These are phyloP conservation scores for Alternaria rosae DNA, from an alignment of 2,329 filamentous ascomycete genomes.

Conservation along the genomic window DNA sequence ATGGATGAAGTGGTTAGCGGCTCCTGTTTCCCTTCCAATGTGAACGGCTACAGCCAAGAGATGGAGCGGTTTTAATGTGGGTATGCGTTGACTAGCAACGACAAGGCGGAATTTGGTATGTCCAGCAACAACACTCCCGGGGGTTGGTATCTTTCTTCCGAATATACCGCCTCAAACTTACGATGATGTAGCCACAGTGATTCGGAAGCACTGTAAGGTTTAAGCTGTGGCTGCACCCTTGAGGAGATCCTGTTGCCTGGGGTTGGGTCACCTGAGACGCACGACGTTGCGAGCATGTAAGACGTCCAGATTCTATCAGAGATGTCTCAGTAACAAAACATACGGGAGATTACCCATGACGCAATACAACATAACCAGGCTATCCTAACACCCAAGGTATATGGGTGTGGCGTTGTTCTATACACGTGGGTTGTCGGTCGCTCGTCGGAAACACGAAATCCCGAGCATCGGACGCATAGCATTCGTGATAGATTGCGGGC, in stretches of 20 bases:
- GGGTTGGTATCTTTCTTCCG: slow-evolving; percentile 12
- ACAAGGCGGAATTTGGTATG: slow-evolving; percentile 2
- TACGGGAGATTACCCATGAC: background rate
- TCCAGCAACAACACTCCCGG: slow-evolving; percentile 17
- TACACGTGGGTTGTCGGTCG: background rate
- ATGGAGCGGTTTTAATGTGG: slow-evolving; percentile 11
- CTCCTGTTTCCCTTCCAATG: background rate
- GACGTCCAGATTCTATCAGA: slow-evolving; percentile 24
- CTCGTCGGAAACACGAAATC: slow-evolving; percentile 6
- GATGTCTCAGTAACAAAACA: slow-evolving; percentile 13
- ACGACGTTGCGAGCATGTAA: slow-evolving; percentile 28
- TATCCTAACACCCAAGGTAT: background rate
- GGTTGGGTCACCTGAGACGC: slow-evolving; percentile 30
- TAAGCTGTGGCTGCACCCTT: slow-evolving; percentile 31
- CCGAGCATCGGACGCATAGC: background rate
- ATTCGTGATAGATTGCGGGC: background rate
- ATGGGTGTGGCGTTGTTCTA: background rate
- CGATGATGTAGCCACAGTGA: slow-evolving; percentile 14
- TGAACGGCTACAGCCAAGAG: slow-evolving; percentile 10
- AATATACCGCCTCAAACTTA: background rate
- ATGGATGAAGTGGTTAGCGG: background rate
- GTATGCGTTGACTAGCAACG: slow-evolving; percentile 12
- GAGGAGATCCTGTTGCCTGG: slow-evolving; percentile 16
- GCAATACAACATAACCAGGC: background rate
- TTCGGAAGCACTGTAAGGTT: slow-evolving; percentile 23